Percentiles rank a stretch among this genome's conserved stretches.
Evolutionary conservation across 1,139 yeast species (phyloP).

Genomic region (Hansenula lynferdii): DNA sequence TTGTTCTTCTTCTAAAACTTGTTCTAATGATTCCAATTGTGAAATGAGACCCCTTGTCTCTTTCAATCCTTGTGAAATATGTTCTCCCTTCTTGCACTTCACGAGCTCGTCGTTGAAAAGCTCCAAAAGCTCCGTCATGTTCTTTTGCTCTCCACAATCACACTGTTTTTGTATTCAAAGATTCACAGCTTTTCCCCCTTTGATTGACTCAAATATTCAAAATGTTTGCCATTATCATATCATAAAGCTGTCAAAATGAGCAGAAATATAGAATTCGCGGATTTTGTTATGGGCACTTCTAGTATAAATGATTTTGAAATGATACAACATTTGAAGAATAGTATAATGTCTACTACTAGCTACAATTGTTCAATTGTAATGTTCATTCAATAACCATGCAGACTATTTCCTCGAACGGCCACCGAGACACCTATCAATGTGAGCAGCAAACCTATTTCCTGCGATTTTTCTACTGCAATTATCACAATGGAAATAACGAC

Average conservation of each 20-base stretch:
- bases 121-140: not conserved
- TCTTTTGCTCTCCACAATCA: not conserved
- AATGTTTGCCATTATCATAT: too few relatives aligned
- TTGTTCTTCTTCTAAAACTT: slow-evolving; percentile 3
- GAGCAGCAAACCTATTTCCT: slow-evolving; percentile 90
- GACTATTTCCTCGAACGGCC: slow-evolving; percentile 41
- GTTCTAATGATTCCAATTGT: not conserved
- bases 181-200: too few relatives aligned
- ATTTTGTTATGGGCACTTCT: too few relatives aligned
- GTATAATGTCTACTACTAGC: not conserved
- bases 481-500: slow-evolving; percentile 65
- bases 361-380: not conserved
- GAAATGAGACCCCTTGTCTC: not conserved
- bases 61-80: not conserved
- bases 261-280: too few relatives aligned
- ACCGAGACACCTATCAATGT: slow-evolving; percentile 80
- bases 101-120: not conserved
- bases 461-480: slow-evolving; percentile 85
- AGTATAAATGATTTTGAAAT: too few relatives aligned
- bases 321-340: not conserved
- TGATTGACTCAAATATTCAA: too few relatives aligned
- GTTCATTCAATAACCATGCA: slow-evolving; percentile 1
- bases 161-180: not conserved
- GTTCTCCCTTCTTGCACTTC: not conserved
- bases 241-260: too few relatives aligned